These are phyloP conservation scores for Geranomyces variabilis DNA, from an alignment of 192 early-diverging fungal genomes.

Conservation along the genomic window DNA sequence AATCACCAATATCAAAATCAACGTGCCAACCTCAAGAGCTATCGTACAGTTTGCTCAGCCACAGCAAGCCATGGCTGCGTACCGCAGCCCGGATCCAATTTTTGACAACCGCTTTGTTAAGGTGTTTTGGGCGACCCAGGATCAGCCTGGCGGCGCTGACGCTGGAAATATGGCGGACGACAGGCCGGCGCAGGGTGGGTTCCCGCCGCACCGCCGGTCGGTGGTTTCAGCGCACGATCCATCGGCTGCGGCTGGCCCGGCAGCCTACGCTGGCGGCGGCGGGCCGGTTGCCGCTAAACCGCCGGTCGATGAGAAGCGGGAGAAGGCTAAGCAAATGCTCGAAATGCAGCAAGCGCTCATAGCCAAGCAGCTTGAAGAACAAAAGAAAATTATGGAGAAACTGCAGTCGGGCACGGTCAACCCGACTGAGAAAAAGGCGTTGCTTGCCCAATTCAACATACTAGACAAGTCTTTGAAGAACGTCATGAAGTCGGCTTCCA, in stretches of 20 bases:
- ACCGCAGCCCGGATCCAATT: constrained; percentile 74
- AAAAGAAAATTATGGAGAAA: constrained; percentile 64
- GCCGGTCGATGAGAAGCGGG: constrained; percentile 50
- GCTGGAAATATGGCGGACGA: not conserved
- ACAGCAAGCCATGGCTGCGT: constrained; percentile 70
- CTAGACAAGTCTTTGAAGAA: constrained; percentile 25
- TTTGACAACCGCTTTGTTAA: constrained; percentile 88
- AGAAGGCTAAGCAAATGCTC: constrained; percentile 34
- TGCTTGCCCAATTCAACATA: constrained; percentile 24
- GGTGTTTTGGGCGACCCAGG: constrained; percentile 67
- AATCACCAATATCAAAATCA: constrained; percentile 71
- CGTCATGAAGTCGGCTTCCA: constrained; percentile 18
- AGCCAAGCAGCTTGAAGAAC: constrained; percentile 64
- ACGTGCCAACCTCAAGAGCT: constrained; percentile 58
- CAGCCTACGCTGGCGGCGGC: not conserved
- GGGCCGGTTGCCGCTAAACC: constrained; percentile 14
- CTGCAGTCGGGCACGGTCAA: constrained; percentile 51
- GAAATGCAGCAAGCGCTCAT: constrained; percentile 64
- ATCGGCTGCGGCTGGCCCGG: not conserved
- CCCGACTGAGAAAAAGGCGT: constrained; percentile 38
- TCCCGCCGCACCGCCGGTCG: constrained; percentile 9
- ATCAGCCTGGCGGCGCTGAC: constrained; percentile 10
- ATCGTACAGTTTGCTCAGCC: constrained; percentile 64
- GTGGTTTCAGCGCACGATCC: not conserved
- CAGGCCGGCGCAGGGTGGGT: not conserved